Percentiles rank a stretch among this genome's conserved stretches.
phyloP scores from a whole-genome alignment of 805 yeast genomes.

The Candida gorgasii region DNA sequence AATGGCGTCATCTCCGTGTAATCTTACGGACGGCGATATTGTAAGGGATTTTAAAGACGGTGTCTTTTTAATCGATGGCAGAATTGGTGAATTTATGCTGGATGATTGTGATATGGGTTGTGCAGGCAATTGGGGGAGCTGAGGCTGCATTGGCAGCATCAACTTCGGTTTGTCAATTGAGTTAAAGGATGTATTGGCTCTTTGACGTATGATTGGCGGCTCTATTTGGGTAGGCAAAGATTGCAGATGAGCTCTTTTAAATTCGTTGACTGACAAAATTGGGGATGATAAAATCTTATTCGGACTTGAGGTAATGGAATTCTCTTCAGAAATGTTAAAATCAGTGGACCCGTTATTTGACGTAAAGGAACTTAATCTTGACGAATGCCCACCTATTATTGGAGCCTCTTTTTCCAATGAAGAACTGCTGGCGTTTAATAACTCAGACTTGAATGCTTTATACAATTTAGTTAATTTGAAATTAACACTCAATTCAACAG shows the following conservation, averaged over 20 bases:
- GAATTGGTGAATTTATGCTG: slow-evolving; percentile 15
- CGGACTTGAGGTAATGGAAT: slow-evolving; percentile 10
- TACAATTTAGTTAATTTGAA: slow-evolving; percentile 30
- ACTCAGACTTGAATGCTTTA: slow-evolving; percentile 22
- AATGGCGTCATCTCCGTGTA: slow-evolving; percentile 13
- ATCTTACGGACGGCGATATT: slow-evolving; percentile 36
- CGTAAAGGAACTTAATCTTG: slow-evolving; percentile 1
- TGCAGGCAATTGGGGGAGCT: background rate
- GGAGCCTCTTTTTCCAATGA: slow-evolving; percentile 4
- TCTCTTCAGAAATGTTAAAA: background rate
- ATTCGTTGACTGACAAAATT: slow-evolving; percentile 29
- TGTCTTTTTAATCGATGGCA: slow-evolving; percentile 20
- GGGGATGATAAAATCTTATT: slow-evolving; percentile 33
- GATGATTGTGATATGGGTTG: slow-evolving; percentile 8
- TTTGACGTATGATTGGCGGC: slow-evolving; percentile 13
- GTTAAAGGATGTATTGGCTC: slow-evolving; percentile 16
- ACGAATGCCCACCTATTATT: background rate
- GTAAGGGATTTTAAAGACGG: slow-evolving; percentile 42
- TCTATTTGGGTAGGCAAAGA: slow-evolving; percentile 34
- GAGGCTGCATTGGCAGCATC: slow-evolving; percentile 2
- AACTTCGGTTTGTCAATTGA: slow-evolving; percentile 4
- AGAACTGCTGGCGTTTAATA: slow-evolving; percentile 12
- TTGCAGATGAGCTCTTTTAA: slow-evolving; percentile 31
- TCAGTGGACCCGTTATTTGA: background rate
- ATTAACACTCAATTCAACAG: slow-evolving; percentile 32